Percentiles rank a stretch among this genome's conserved stretches.
These are phyloP conservation scores for Tricholoma hemisulphureum DNA, from an alignment of 768 basidiomycete species.

Conservation along the genomic window DNA sequence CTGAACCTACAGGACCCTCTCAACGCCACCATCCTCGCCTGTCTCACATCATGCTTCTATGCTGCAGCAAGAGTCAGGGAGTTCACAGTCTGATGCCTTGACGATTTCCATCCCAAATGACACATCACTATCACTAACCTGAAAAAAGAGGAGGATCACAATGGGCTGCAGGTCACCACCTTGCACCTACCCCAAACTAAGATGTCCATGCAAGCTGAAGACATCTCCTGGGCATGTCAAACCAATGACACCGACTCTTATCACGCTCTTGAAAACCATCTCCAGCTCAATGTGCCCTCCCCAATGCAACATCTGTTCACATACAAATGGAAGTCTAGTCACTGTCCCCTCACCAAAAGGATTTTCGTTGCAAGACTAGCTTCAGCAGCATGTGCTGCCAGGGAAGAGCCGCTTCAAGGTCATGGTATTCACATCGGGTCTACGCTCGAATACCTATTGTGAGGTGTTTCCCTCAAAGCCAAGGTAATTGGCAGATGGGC, in stretches of 20 bases:
- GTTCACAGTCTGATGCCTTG: too few relatives aligned
- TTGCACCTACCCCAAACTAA: too few relatives aligned
- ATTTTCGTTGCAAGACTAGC: slow-evolving; percentile 18
- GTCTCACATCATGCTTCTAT: too few relatives aligned
- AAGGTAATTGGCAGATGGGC: too few relatives aligned
- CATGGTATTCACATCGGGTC: too few relatives aligned
- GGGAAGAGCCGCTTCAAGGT: too few relatives aligned
- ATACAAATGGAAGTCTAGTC: too few relatives aligned
- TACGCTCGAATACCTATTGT: slow-evolving; percentile 23
- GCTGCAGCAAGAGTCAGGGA: neutral
- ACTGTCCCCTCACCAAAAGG: slow-evolving; percentile 20
- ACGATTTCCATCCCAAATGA: neutral
- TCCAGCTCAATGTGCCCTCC: too few relatives aligned
- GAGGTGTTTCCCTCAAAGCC: slow-evolving; percentile 13
- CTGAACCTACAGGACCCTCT: neutral
- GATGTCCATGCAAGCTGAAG: too few relatives aligned
- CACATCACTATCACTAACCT: slow-evolving; percentile 1
- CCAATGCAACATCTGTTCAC: too few relatives aligned
- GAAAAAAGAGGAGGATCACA: neutral
- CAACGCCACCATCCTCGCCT: neutral
- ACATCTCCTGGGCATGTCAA: slow-evolving; percentile 16
- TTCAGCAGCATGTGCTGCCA: slow-evolving; percentile 3
- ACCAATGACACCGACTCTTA: slow-evolving; percentile 9
- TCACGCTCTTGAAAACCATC: neutral
- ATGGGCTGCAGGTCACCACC: slow-evolving; percentile 1